Conservation (phyloP, 352 stramenopile species). For the Globisporangium splendens region DNA sequence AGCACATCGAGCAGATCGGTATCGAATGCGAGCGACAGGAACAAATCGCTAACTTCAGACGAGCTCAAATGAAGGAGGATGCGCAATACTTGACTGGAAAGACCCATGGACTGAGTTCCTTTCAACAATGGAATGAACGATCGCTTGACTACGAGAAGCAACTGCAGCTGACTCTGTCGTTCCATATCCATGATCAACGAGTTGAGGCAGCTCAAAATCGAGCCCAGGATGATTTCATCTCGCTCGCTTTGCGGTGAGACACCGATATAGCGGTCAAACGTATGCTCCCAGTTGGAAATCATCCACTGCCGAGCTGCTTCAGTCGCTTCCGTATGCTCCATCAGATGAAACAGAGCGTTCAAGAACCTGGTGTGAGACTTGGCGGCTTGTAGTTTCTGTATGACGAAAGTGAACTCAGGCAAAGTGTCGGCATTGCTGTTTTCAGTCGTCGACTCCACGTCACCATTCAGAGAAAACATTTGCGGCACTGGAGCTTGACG, state of each 20-base stretch:
- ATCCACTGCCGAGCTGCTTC: constrained; percentile 21
- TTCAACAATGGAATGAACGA: constrained; percentile 46
- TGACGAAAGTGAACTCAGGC: constrained; percentile 24
- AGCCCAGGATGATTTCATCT: constrained; percentile 53
- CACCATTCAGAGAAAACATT: background rate
- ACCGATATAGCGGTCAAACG: constrained; percentile 43
- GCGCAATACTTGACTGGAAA: constrained; percentile 37
- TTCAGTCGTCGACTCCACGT: background rate
- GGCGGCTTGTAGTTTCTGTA: constrained; percentile 29
- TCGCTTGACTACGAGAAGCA: constrained; percentile 49
- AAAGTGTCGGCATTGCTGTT: background rate
- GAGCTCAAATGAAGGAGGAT: constrained; percentile 46
- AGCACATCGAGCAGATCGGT: constrained; percentile 48
- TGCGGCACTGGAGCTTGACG: background rate
- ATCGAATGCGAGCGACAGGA: constrained; percentile 55
- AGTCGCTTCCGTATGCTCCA: constrained; percentile 30
- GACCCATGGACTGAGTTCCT: constrained; percentile 21
- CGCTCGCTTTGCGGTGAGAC: constrained; percentile 38
- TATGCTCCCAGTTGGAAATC: constrained; percentile 31
- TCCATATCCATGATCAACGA: constrained; percentile 33
- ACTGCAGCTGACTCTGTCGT: constrained; percentile 32
- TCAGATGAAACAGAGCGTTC: constrained; percentile 58
- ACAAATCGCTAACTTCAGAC: constrained; percentile 43
- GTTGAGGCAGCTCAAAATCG: constrained; percentile 35
- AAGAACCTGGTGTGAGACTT: constrained; percentile 59